phyloP scores from a whole-genome alignment of 1,284 basidiomycete genomes.

The Malassezia yamatoensis region DNA sequence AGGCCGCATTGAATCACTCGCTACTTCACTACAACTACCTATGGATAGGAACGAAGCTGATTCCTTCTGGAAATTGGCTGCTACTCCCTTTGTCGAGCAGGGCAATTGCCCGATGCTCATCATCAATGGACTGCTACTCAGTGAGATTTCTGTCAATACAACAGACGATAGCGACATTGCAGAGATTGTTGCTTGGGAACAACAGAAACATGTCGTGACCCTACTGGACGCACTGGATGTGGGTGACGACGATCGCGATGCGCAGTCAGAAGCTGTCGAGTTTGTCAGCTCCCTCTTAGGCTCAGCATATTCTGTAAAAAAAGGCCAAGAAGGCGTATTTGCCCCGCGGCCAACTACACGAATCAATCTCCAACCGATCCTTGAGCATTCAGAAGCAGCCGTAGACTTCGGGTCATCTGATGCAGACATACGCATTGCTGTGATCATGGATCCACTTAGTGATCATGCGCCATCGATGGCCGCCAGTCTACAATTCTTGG shows the following conservation, averaged over 20 bases:
- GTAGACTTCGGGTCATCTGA: constrained; percentile 60
- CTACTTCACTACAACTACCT: background rate
- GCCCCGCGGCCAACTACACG: constrained; percentile 12
- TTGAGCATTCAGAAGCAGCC: constrained; percentile 16
- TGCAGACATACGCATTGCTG: constrained; percentile 63
- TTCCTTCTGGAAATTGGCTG: background rate
- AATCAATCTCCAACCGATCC: constrained; percentile 16
- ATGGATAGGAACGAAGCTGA: background rate
- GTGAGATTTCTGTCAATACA: constrained; percentile 1
- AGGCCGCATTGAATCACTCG: background rate
- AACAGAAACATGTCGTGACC: constrained; percentile 20
- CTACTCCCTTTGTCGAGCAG: background rate
- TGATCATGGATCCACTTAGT: constrained; percentile 74
- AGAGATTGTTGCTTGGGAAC: constrained; percentile 24
- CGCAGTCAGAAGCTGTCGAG: constrained; percentile 24
- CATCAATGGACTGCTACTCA: constrained; percentile 24
- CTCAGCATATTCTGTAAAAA: constrained; percentile 18
- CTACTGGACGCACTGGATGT: constrained; percentile 18
- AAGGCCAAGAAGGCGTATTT: constrained; percentile 17
- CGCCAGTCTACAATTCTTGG: constrained; percentile 51
- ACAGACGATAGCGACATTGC: constrained; percentile 21
- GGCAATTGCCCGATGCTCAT: constrained; percentile 10
- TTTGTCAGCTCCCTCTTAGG: constrained; percentile 22
- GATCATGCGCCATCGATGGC: constrained; percentile 76
- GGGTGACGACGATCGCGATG: constrained; percentile 11